phyloP scores from a whole-genome alignment of 768 basidiomycete genomes.

The Kwoniella dejecticola region DNA sequence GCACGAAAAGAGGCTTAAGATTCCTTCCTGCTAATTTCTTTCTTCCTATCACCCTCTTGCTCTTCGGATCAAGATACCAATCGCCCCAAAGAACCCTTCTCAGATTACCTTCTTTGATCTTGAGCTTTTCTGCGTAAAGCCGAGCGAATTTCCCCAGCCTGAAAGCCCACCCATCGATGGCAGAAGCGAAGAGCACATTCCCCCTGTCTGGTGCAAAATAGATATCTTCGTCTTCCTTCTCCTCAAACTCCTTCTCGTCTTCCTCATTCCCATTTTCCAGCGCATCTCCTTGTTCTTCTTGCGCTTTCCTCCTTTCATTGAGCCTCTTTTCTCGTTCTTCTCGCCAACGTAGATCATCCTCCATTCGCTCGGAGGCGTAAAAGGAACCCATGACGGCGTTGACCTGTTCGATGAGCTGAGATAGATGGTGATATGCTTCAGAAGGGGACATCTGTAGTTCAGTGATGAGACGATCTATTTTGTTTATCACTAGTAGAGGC shows the following conservation, averaged over 20 bases:
- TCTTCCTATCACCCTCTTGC: slow-evolving; percentile 85
- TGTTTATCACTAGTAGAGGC: slow-evolving; percentile 95
- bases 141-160: slow-evolving; percentile 90
- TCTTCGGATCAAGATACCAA: slow-evolving; percentile 93
- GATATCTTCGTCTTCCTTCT: slow-evolving; percentile 95
- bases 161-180: slow-evolving; percentile 97
- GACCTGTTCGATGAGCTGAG: slow-evolving; percentile 89
- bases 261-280: slow-evolving; percentile 32
- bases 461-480: slow-evolving; percentile 88
- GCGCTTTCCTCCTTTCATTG: slow-evolving; percentile 59
- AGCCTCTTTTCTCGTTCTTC: slow-evolving; percentile 86
- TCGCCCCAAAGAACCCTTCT: slow-evolving; percentile 93
- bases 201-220: slow-evolving; percentile 95
- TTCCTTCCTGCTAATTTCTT: slow-evolving; percentile 80
- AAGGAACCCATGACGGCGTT: slow-evolving; percentile 98
- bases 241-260: slow-evolving; percentile 70
- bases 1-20: slow-evolving; percentile 93
- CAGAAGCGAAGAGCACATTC: slow-evolving; percentile 94
- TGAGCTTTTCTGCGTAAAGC: slow-evolving; percentile 84
- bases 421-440: slow-evolving; percentile 93
- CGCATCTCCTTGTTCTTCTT: slow-evolving; percentile 62
- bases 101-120: slow-evolving; percentile 83
- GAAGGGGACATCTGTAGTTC: slow-evolving; percentile 87
- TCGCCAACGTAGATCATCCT: slow-evolving; percentile 89
- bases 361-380: slow-evolving; percentile 94